Conservation (phyloP, 163 green algal species). For the Chloroidium sp. region DNA sequence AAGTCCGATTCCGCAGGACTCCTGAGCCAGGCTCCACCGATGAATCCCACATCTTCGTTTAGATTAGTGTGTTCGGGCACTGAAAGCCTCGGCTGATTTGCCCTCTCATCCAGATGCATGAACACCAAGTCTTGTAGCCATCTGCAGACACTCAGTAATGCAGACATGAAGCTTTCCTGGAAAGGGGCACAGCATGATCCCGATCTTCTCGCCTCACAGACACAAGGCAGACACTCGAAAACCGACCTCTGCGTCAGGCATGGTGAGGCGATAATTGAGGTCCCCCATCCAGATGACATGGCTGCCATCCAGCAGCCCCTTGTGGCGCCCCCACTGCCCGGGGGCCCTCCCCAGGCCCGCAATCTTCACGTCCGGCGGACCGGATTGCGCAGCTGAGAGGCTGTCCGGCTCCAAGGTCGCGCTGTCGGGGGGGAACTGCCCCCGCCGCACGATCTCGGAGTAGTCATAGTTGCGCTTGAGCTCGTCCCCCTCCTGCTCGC, state of each 20-base stretch:
- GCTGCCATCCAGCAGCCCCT: slow-evolving; percentile 30
- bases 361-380: too few relatives aligned
- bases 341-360: background rate
- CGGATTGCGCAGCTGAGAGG: background rate
- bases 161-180: too few relatives aligned
- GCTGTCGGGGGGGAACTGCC: slow-evolving; percentile 28
- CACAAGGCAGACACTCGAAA: too few relatives aligned
- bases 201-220: too few relatives aligned
- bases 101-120: too few relatives aligned
- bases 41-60: too few relatives aligned
- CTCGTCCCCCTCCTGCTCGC: slow-evolving; percentile 67
- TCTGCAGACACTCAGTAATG: too few relatives aligned
- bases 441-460: slow-evolving; percentile 50
- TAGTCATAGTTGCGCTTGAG: slow-evolving; percentile 60
- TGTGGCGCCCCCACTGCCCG: slow-evolving; percentile 42
- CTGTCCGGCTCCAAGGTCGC: slow-evolving; percentile 9
- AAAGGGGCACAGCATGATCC: too few relatives aligned
- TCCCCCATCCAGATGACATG: slow-evolving; percentile 73
- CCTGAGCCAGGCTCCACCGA: too few relatives aligned
- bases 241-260: slow-evolving; percentile 21
- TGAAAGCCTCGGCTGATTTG: too few relatives aligned
- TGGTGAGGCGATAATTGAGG: slow-evolving; percentile 74
- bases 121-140: too few relatives aligned
- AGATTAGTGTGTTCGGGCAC: too few relatives aligned
- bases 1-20: background rate